A percentile compares a stretch with the other conserved stretches of the same genome.
These are phyloP conservation scores for Cylindrodendrum hubeiense DNA, from an alignment of 2,329 filamentous ascomycete genomes.

Conservation along the genomic window DNA sequence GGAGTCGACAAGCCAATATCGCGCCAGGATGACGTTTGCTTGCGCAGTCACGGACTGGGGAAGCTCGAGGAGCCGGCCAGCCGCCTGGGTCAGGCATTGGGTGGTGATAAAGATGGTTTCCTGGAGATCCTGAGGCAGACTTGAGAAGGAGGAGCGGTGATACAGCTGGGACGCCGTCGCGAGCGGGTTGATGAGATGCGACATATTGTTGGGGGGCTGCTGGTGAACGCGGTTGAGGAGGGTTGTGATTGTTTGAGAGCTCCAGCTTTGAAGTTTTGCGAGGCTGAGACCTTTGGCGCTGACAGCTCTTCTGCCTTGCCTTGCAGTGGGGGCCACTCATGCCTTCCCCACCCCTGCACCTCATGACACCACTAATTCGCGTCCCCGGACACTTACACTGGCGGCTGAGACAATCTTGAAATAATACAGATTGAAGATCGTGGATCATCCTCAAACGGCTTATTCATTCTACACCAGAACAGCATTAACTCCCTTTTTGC, in stretches of 20 bases:
- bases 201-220: slow-evolving; percentile 55
- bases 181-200: slow-evolving; percentile 77
- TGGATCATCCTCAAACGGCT: not conserved
- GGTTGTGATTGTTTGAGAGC: slow-evolving; percentile 13
- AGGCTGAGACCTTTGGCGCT: slow-evolving; percentile 30
- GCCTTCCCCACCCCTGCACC: slow-evolving; percentile 5
- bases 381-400: not conserved
- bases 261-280: slow-evolving; percentile 34
- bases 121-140: slow-evolving; percentile 76
- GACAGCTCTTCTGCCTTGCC: not conserved
- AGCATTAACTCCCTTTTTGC: not conserved
- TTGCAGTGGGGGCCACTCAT: slow-evolving; percentile 7
- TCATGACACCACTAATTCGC: slow-evolving; percentile 1
- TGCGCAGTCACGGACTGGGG: slow-evolving; percentile 89
- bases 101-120: slow-evolving; percentile 79
- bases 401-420: not conserved
- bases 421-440: not conserved
- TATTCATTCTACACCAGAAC: not conserved
- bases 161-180: slow-evolving; percentile 79
- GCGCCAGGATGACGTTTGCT: slow-evolving; percentile 83
- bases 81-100: slow-evolving; percentile 80
- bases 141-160: slow-evolving; percentile 64
- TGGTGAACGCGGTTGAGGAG: not conserved
- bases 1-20: slow-evolving; percentile 79
- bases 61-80: slow-evolving; percentile 83